phyloP scores from a whole-genome alignment of 1,284 basidiomycete species.

The Coniferiporia sulphurascens region DNA sequence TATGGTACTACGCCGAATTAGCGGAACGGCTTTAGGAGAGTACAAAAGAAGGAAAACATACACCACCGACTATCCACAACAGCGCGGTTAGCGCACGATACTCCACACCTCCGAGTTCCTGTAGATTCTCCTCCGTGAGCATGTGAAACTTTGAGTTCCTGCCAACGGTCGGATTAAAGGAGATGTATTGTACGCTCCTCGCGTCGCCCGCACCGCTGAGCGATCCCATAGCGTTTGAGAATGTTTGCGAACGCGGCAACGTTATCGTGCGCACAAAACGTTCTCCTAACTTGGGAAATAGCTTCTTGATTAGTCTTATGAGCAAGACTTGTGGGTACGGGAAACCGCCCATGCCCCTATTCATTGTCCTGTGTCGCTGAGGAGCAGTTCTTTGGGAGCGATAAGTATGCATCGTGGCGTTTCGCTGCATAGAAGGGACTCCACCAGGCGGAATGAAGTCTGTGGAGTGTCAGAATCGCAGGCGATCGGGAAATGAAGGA shows the following conservation, averaged over 20 bases:
- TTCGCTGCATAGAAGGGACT: constrained; percentile 4
- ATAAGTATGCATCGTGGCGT: constrained; percentile 4
- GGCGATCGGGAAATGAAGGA: background rate
- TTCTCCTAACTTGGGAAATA: constrained; percentile 55
- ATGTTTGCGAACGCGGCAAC: constrained; percentile 66
- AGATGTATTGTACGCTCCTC: constrained; percentile 74
- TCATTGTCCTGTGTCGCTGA: constrained; percentile 18
- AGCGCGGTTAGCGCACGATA: constrained; percentile 83
- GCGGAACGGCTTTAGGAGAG: constrained; percentile 19
- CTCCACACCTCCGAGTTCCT: constrained; percentile 93
- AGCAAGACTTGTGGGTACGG: constrained; percentile 72
- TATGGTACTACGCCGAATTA: constrained; percentile 54
- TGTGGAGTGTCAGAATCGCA: background rate
- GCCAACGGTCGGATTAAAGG: constrained; percentile 81
- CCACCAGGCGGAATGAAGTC: background rate
- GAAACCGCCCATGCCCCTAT: constrained; percentile 78
- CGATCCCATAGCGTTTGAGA: constrained; percentile 36
- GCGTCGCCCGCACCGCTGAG: constrained; percentile 7
- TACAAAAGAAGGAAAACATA: constrained; percentile 30
- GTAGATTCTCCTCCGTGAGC: constrained; percentile 78
- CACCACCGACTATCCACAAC: constrained; percentile 68
- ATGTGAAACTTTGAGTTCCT: constrained; percentile 85
- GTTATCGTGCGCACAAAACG: constrained; percentile 63
- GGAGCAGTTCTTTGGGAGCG: background rate
- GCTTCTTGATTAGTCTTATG: constrained; percentile 38